These are phyloP conservation scores for Aurantiochytrium sp. DNA, from an alignment of 108 stramenopile species.

Conservation along the genomic window DNA sequence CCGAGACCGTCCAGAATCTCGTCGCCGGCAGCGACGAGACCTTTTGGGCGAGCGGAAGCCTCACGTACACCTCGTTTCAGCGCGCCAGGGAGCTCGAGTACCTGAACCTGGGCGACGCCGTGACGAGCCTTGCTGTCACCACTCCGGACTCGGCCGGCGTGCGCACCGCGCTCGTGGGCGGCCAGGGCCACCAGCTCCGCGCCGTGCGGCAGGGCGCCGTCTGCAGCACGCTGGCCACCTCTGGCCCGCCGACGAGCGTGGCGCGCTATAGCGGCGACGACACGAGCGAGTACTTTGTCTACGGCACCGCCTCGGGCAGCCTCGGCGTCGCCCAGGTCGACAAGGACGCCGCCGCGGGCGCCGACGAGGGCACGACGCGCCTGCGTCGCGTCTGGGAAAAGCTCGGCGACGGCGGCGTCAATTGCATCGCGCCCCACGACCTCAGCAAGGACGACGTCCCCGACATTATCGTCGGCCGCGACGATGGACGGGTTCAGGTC, in stretches of 20 bases:
- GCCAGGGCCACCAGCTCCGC: not conserved
- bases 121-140: not conserved
- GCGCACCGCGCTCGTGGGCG: not conserved
- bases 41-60: not conserved
- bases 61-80: not conserved
- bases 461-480: constrained; percentile 15
- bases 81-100: not conserved
- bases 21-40: not conserved
- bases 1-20: not conserved
- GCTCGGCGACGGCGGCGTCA: not conserved
- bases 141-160: not conserved
- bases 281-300: too few species aligned
- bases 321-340: not conserved
- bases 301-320: not conserved
- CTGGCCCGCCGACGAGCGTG: not conserved
- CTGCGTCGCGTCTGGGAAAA: not conserved
- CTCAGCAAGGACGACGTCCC: not conserved
- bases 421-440: not conserved
- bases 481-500: constrained; percentile 10
- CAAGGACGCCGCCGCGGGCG: too few species aligned
- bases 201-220: not conserved
- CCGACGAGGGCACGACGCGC: too few species aligned
- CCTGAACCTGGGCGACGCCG: not conserved
- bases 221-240: not conserved
- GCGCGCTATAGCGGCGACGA: too few species aligned